Base-by-base conservation (phyloP, 75 land plant genomes). In the Cupressus sempervirens region DNA sequence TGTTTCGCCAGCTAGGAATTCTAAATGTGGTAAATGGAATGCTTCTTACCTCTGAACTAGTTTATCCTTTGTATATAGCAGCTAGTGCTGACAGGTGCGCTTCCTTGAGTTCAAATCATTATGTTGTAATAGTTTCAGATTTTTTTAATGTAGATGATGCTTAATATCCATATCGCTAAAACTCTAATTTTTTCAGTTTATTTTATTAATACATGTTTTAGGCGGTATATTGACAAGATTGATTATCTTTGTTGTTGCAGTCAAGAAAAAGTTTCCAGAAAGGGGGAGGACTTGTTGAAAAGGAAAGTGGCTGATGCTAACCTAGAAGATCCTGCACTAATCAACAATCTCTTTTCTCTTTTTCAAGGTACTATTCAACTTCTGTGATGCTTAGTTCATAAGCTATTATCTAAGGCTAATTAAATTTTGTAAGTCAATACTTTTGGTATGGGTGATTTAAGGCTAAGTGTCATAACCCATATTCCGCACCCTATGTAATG, bases 201-300 rank as follows among this genome's bases (percentile, higher is more conserved):
- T 62, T 62, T 79, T 79, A 6, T 43, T 32, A 30, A 35, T 79
- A 26, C 38, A 18, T 38, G 41, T 43, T 26, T 79, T 41, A 43
- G n/a, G 30, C 50, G 26, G 81, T 29, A 1, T 30, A 79, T 26
- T 79, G 30, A 79, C 23, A 79, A 23, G 81, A 43, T 79, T 79
- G 32, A 46, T 40, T 79, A 32, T 79, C 50, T 41, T 38, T 79
- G 40, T 79, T 74, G 15, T 76, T 87, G 84, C 84, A 96, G 99
- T 81, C 96, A 96, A 88, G 98, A 96, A 62, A 84, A 88, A 80
- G 97, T 98, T 86, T 80, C 90, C 12, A 94, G 92, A 87, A 91
- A 91, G 89, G 99, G 97, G 15, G 99, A 98, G 85, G 95, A 92
- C 58, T 89, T 96, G 40, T 82, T 98, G 46, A 98, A 95, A 89